Base-by-base conservation (phyloP, 2,329 filamentous ascomycete genomes). In the Cercospora berteroae region DNA sequence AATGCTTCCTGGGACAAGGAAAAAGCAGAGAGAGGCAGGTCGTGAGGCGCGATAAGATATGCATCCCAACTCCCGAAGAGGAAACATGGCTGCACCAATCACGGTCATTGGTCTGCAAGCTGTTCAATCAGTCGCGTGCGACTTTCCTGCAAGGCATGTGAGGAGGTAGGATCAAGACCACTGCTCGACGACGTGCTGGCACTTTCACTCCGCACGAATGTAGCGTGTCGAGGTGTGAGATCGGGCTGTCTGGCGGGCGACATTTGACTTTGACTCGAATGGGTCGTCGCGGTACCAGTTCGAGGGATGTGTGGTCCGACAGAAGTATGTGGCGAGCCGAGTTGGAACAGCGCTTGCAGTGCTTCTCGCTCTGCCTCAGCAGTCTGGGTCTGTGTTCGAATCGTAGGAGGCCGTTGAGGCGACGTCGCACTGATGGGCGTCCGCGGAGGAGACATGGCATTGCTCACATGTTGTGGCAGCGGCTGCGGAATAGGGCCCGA, bases 291-390 rank as follows among this genome's bases (percentile, higher is more conserved):
- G 13, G 70, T 69, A 63, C 52, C 61, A 16, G 65, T 72, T 39
- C 67, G 68, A n/a, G 69, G 61, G 20, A 71, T 92, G 48, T 75
- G 73, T 2, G 61, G 61, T 2, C 61, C 61, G 10, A 64, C 50
- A 1, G 72, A 73, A n/a, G 68, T 70, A 50, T 74, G 74, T 25
- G 76, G 76, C 50, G 74, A 76, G 74, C 91, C 93, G 88, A 95
- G 90, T 75, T 94, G 93, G 27, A 94, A 82, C 25, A 95, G 80
- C 0, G 90, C 90, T 75, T 94, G 91, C 57, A 94, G 88, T 5
- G 92, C 92, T 74, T 94, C 92, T 74, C 93, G 90, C 75, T 95
- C 92, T 61, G 82, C 83, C 69, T 90, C 86, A 8, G 86, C 81
- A 23, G 88, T 88, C 70, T 91, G 89, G 65, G 89, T 89, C 0